These are phyloP conservation scores for Phytophthora boehmeriae DNA, from an alignment of 352 stramenopile genomes.

Conservation along the genomic window DNA sequence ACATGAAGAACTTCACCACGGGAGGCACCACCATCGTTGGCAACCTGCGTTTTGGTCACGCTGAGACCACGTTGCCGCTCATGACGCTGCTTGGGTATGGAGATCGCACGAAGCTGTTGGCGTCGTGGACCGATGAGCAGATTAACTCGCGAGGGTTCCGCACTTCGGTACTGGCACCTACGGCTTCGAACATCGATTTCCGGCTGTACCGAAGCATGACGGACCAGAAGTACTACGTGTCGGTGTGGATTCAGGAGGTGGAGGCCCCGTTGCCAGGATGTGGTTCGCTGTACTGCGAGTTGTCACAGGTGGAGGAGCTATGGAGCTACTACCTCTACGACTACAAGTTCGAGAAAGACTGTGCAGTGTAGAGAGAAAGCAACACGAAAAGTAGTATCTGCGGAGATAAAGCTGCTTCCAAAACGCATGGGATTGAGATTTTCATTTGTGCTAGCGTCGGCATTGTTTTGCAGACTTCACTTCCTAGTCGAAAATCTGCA, in stretches of 20 bases:
- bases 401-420: no score
- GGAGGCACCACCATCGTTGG: slow-evolving; percentile 41
- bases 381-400: no score
- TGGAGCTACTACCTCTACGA: slow-evolving; percentile 62
- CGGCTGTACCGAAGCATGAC: slow-evolving; percentile 51
- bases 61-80: slow-evolving; percentile 75
- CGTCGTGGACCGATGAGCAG: slow-evolving; percentile 38
- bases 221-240: slow-evolving; percentile 52
- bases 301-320: slow-evolving; percentile 49
- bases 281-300: slow-evolving; percentile 46
- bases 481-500: no score
- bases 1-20: slow-evolving; percentile 54
- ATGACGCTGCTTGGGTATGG: slow-evolving; percentile 70
- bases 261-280: slow-evolving; percentile 51
- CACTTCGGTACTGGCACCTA: slow-evolving; percentile 57
- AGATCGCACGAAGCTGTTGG: slow-evolving; percentile 36
- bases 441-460: no score
- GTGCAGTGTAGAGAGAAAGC: slow-evolving; percentile 28
- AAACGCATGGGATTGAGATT: no score
- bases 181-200: slow-evolving; percentile 80
- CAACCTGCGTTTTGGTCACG: slow-evolving; percentile 71
- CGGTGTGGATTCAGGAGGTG: slow-evolving; percentile 57
- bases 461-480: no score
- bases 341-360: slow-evolving; percentile 46
- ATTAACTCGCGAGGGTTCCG: slow-evolving; percentile 61